Conservation (phyloP, 129 eudicot genomes). For the Tagetes patula region DNA sequence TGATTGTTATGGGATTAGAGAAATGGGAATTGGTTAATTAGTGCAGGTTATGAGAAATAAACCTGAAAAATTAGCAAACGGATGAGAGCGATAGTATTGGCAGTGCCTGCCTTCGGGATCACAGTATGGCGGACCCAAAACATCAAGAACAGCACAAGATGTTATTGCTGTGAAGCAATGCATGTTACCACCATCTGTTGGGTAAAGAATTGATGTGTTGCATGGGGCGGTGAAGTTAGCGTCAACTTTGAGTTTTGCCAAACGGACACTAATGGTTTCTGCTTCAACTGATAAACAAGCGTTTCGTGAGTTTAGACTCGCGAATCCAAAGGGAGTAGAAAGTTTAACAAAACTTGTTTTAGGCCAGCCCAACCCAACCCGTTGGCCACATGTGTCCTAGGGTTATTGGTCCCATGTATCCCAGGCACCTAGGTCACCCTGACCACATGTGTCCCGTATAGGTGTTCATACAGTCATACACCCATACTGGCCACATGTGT, state of each 20-base stretch:
- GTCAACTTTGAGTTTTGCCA: conserved; percentile 68
- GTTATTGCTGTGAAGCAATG: conserved; percentile 80
- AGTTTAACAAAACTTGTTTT: background rate
- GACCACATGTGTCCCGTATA: no score
- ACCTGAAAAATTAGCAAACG: conserved; percentile 52
- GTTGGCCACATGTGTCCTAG: background rate
- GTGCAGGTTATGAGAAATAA: background rate
- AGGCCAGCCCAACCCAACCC: background rate
- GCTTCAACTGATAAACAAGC: conserved; percentile 24
- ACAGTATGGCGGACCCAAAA: conserved; percentile 82
- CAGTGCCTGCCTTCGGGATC: conserved; percentile 87
- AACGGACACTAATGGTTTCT: conserved; percentile 32
- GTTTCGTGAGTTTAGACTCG: background rate
- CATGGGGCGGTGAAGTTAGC: conserved; percentile 67
- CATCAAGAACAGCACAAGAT: conserved; percentile 81
- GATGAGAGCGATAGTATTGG: conserved; percentile 55
- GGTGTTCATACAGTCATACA: no score
- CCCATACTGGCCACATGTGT: no score
- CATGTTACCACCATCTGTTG: conserved; percentile 86
- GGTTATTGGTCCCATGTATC: no score
- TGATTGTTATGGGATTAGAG: background rate
- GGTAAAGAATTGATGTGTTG: conserved; percentile 64
- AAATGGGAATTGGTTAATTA: background rate
- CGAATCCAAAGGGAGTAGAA: background rate
- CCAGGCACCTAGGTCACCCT: no score